Conservation (phyloP, 805 yeast species). For the Candida sithepensis region DNA sequence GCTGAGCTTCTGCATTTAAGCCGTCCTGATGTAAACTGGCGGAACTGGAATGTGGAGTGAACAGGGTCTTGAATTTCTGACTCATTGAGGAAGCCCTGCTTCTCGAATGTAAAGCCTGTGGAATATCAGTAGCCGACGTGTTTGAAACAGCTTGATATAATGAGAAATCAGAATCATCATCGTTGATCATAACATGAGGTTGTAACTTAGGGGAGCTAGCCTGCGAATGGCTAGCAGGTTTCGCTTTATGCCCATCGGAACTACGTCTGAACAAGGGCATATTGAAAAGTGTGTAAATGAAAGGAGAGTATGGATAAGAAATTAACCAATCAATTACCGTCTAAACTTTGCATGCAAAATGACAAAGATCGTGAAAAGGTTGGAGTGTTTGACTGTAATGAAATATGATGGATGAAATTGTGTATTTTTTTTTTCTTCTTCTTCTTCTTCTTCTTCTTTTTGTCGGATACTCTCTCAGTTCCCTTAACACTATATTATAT, state of each 20-base stretch:
- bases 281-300: not conserved
- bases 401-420: too few relatives aligned
- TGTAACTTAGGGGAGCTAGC: constrained; percentile 11
- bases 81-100: constrained; percentile 28
- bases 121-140: constrained; percentile 17
- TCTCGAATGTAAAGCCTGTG: constrained; percentile 15
- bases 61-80: constrained; percentile 28
- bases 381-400: too few relatives aligned
- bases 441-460: too few relatives aligned
- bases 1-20: not conserved
- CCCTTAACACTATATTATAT: too few relatives aligned
- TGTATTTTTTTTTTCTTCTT: too few relatives aligned
- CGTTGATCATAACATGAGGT: constrained; percentile 15
- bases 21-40: constrained; percentile 13
- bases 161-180: constrained; percentile 25
- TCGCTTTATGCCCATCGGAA: constrained; percentile 9
- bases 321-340: not conserved
- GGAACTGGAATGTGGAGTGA: constrained; percentile 21
- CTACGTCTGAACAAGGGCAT: constrained; percentile 20
- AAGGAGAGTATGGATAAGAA: not conserved
- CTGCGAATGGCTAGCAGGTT: not conserved
- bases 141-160: constrained; percentile 21
- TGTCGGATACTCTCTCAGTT: too few relatives aligned
- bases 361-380: not conserved
- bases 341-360: not conserved